Evolutionary conservation across 306 rosid species (phyloP).

Genomic region (Rubus parviflorus): DNA sequence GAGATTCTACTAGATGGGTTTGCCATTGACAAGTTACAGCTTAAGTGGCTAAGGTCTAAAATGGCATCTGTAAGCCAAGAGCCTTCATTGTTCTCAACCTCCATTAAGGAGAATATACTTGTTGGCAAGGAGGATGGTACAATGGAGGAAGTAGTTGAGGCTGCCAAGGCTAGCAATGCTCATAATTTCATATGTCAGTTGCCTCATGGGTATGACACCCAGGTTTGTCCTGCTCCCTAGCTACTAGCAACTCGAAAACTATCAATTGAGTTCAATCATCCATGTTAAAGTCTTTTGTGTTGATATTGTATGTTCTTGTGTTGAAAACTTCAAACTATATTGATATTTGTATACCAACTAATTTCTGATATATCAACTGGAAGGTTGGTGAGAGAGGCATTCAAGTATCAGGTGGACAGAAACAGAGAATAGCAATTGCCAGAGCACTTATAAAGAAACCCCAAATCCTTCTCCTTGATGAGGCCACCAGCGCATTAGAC

Average conservation of each 20-base stretch:
- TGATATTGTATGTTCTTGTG: background rate
- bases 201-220: slow-evolving; percentile 33
- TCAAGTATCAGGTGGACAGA: slow-evolving; percentile 69
- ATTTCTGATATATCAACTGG: background rate
- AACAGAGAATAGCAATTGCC: slow-evolving; percentile 66
- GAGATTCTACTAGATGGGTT: slow-evolving; percentile 24
- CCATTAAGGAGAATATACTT: slow-evolving; percentile 27
- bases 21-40: slow-evolving; percentile 22
- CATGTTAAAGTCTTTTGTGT: background rate
- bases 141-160: slow-evolving; percentile 23
- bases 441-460: slow-evolving; percentile 58
- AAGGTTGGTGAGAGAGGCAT: slow-evolving; percentile 60
- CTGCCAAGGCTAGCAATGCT: slow-evolving; percentile 27
- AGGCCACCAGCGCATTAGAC: slow-evolving; percentile 75
- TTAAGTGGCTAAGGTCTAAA: slow-evolving; percentile 32
- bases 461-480: slow-evolving; percentile 51
- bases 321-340: background rate
- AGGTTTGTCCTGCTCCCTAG: slow-evolving; percentile 11
- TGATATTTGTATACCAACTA: background rate
- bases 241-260: background rate
- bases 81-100: slow-evolving; percentile 29
- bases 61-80: slow-evolving; percentile 35
- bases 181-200: slow-evolving; percentile 21
- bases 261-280: background rate
- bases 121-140: slow-evolving; percentile 25